Conservation (phyloP, 164 flowering plant species). For the Vitis cinerea region DNA sequence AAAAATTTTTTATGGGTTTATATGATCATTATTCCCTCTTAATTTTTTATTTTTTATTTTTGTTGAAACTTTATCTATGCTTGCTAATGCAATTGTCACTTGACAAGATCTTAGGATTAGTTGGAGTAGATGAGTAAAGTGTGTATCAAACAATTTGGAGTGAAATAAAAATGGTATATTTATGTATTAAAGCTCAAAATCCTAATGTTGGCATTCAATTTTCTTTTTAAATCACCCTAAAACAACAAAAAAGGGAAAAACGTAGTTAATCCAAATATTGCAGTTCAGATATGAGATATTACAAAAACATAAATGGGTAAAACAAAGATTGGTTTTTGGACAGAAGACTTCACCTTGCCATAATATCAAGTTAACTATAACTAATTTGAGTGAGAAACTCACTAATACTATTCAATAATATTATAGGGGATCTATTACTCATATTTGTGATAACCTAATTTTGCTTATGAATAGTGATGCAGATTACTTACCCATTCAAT, state of each 20-base stretch:
- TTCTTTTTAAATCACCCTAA: conserved; percentile 45
- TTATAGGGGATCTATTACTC: too few species aligned
- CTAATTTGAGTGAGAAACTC: too few species aligned
- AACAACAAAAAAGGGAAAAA: conserved; percentile 52
- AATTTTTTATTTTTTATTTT: conserved; percentile 93
- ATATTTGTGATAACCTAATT: too few species aligned
- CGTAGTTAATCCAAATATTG: conserved; percentile 53
- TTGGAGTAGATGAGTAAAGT: conserved; percentile 63
- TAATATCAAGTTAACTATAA: conserved; percentile 66
- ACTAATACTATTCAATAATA: too few species aligned
- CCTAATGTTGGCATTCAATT: not conserved
- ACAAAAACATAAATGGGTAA: conserved; percentile 78
- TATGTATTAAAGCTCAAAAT: conserved; percentile 1
- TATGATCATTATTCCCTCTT: conserved; percentile 93
- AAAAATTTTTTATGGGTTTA: conserved; percentile 17
- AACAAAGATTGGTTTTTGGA: conserved; percentile 63
- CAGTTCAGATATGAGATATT: conserved; percentile 92
- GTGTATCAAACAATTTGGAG: conserved; percentile 49
- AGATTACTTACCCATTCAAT: too few species aligned
- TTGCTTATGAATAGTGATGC: not conserved
- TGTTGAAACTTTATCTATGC: conserved; percentile 54
- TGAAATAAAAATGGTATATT: conserved; percentile 81
- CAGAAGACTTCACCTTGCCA: conserved; percentile 69
- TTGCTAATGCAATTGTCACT: conserved; percentile 63
- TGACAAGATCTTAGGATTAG: conserved; percentile 73